These are phyloP conservation scores for Populus hybrid DNA, from an alignment of 441 rosid species.

Conservation along the genomic window DNA sequence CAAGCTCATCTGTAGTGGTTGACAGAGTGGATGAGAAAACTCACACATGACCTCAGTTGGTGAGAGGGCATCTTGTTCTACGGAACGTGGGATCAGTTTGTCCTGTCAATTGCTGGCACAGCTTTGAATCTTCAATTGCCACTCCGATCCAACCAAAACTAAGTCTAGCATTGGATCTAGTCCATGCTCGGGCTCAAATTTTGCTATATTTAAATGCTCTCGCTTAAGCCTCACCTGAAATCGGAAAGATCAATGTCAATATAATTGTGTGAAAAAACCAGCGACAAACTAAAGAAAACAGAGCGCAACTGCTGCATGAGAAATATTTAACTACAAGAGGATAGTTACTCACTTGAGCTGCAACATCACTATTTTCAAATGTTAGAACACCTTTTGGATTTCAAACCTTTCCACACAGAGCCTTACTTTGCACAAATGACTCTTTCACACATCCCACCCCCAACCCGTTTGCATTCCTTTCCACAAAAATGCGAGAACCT, in stretches of 20 bases:
- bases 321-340: conserved; percentile 11
- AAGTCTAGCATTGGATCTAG: conserved; percentile 91
- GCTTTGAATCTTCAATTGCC: conserved; percentile 97
- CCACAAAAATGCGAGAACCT: conserved; percentile 71
- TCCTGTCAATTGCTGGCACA: conserved; percentile 99
- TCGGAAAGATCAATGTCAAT: conserved; percentile 19
- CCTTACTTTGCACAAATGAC: conserved; percentile 61
- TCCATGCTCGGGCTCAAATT: conserved; percentile 94
- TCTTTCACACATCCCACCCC: conserved; percentile 62
- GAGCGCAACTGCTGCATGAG: not conserved
- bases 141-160: conserved; percentile 97
- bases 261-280: conserved; percentile 5
- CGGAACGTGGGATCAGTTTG: conserved; percentile 87
- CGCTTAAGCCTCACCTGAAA: conserved; percentile 88
- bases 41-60: conserved; percentile 70
- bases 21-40: not conserved
- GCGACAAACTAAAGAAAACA: conserved; percentile 8
- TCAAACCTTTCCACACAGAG: conserved; percentile 41
- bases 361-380: conserved; percentile 97
- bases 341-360: conserved; percentile 71
- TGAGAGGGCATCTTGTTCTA: conserved; percentile 94
- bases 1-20: conserved; percentile 5
- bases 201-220: conserved; percentile 89
- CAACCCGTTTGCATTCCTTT: conserved; percentile 54
- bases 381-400: conserved; percentile 87